Evolutionary conservation across 495 filamentous ascomycete species (phyloP).

Genomic region (Talaromyces liani): DNA sequence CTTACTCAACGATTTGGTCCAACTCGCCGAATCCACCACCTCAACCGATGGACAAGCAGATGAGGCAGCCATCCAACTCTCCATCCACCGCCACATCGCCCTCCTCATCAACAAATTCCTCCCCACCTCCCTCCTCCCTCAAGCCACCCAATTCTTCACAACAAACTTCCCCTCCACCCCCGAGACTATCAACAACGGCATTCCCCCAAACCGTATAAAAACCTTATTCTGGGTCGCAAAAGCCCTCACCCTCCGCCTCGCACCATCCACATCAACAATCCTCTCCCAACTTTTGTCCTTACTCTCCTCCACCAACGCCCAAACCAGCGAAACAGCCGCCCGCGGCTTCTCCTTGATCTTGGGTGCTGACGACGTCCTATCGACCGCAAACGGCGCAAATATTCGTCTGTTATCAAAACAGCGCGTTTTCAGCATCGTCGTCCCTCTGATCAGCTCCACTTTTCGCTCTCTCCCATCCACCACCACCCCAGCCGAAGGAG

Average conservation of each 20-base stretch:
- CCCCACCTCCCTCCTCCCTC: slow-evolving; percentile 34
- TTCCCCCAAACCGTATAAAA: slow-evolving; percentile 22
- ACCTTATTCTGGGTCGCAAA: slow-evolving; percentile 51
- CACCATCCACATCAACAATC: slow-evolving; percentile 38
- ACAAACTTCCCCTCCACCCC: slow-evolving; percentile 11
- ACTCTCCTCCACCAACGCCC: slow-evolving; percentile 38
- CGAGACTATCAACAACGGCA: not conserved
- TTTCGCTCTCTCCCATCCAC: slow-evolving; percentile 43
- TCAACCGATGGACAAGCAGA: not conserved
- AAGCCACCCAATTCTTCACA: slow-evolving; percentile 27
- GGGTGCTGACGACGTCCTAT: slow-evolving; percentile 57
- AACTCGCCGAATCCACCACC: slow-evolving; percentile 20
- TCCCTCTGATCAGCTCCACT: slow-evolving; percentile 48
- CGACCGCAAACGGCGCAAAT: slow-evolving; percentile 53
- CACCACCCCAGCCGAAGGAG: slow-evolving; percentile 7
- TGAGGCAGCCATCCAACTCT: slow-evolving; percentile 35
- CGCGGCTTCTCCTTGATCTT: slow-evolving; percentile 56
- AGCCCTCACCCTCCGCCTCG: slow-evolving; percentile 43
- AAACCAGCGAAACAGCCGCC: slow-evolving; percentile 41
- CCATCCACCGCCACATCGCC: slow-evolving; percentile 53
- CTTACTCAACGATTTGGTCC: slow-evolving; percentile 34
- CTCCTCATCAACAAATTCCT: slow-evolving; percentile 63
- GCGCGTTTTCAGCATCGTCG: slow-evolving; percentile 53
- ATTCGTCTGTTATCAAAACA: slow-evolving; percentile 60
- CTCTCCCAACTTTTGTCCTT: slow-evolving; percentile 45